phyloP scores from a whole-genome alignment of 2,329 filamentous ascomycete species.

The Chrysoporthe deuterocubensis region DNA sequence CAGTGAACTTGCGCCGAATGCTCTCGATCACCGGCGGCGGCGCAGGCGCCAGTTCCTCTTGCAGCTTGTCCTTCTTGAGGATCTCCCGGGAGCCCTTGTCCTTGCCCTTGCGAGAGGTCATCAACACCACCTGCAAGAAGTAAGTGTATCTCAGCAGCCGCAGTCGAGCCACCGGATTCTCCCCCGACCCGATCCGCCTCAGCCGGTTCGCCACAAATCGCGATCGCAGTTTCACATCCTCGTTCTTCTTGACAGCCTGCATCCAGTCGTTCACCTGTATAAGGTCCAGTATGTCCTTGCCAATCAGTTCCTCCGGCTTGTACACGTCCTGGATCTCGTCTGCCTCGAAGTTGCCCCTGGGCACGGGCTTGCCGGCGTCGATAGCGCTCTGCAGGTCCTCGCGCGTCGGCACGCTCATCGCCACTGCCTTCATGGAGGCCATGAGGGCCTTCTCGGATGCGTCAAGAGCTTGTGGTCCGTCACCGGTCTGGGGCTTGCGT shows the following conservation, averaged over 20 bases:
- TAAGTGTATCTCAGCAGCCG: slow-evolving; percentile 65
- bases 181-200: slow-evolving; percentile 54
- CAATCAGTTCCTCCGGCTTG: slow-evolving; percentile 67
- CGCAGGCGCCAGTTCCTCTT: slow-evolving; percentile 58
- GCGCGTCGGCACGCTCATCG: slow-evolving; percentile 67
- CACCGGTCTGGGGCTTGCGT: slow-evolving; percentile 41
- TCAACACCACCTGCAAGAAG: slow-evolving; percentile 59
- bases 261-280: slow-evolving; percentile 77
- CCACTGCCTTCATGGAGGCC: slow-evolving; percentile 63
- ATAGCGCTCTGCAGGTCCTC: slow-evolving; percentile 67
- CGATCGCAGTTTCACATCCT: slow-evolving; percentile 61
- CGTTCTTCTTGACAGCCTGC: slow-evolving; percentile 62
- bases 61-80: slow-evolving; percentile 65
- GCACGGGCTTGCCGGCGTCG: slow-evolving; percentile 73
- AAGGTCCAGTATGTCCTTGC: slow-evolving; percentile 66
- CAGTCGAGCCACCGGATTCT: slow-evolving; percentile 56
- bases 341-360: slow-evolving; percentile 69
- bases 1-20: slow-evolving; percentile 71
- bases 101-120: slow-evolving; percentile 49
- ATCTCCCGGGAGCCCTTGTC: slow-evolving; percentile 55
- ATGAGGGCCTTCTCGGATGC: slow-evolving; percentile 64
- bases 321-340: slow-evolving; percentile 75
- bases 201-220: slow-evolving; percentile 70
- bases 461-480: slow-evolving; percentile 53
- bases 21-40: slow-evolving; percentile 67